Conservation (phyloP, 768 basidiomycete genomes). For the Mycena galericulata region DNA sequence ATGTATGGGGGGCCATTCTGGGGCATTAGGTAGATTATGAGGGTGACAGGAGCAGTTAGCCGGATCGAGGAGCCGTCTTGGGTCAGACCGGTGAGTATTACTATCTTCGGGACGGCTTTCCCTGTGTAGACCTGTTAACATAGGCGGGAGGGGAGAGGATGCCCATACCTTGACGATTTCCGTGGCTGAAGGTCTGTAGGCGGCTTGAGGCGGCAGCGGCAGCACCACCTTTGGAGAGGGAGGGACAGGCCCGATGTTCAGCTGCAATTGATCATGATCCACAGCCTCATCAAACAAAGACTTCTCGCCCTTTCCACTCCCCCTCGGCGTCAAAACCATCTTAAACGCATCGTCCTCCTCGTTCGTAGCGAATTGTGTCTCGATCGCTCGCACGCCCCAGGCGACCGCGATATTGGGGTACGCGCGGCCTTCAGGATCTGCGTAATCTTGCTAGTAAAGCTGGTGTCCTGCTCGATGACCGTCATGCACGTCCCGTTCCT, state of each 20-base stretch:
- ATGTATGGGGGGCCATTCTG: constrained; percentile 32
- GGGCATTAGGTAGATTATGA: constrained; percentile 29
- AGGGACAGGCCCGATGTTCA: too few species aligned
- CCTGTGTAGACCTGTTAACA: too few species aligned
- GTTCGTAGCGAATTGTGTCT: not conserved
- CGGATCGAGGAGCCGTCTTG: constrained; percentile 33
- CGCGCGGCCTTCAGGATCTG: constrained; percentile 55
- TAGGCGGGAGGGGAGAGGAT: too few species aligned
- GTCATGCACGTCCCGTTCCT: constrained; percentile 56
- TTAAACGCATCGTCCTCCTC: constrained; percentile 24
- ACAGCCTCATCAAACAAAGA: constrained; percentile 23
- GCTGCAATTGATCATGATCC: too few species aligned
- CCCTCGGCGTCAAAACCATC: constrained; percentile 11
- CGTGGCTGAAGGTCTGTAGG: too few species aligned
- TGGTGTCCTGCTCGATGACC: constrained; percentile 48
- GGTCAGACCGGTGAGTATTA: constrained; percentile 26
- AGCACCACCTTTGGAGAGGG: too few species aligned
- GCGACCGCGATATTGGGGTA: constrained; percentile 51
- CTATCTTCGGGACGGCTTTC: constrained; percentile 24
- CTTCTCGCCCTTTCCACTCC: not conserved
- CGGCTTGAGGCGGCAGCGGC: too few species aligned
- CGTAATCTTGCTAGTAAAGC: constrained; percentile 53
- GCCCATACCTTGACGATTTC: too few species aligned
- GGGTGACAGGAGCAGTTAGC: constrained; percentile 22
- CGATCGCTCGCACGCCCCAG: constrained; percentile 41